Evolutionary conservation across 768 basidiomycete species (phyloP), one percentile per base, ranked within the genome.

Genomic region (Amanita brunnescens): DNA sequence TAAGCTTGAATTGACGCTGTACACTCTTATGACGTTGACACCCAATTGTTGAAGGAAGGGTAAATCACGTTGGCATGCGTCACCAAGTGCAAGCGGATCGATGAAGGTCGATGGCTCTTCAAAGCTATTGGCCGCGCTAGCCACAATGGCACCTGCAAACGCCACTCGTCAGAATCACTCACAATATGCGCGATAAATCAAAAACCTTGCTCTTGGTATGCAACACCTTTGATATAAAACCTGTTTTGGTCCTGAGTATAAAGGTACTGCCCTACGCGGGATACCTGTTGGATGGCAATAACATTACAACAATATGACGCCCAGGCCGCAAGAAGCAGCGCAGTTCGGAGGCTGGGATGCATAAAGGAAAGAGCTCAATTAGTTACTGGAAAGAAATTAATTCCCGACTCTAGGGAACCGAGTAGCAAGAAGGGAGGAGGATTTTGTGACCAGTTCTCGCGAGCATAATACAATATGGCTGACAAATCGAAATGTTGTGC

Each of bases 221-320:
- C 87, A 50, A 91, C 68, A 48, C 89, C 90, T 66, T 89, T 91
- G 69, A 96, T 86, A 68, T 82, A 93, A 69, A 94, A 95, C 48
- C 93, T 70, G 34, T 62, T 81, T 2, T 90, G 89, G 45, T 80
- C 77, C 3, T 76, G 76, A 35, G 77, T 77, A 67, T 92, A 95
- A 38, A 95, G 81, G 64, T 92, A 95, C 60, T 80, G 79, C 30
- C 89, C 91, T 24, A 70, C 62, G 39, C 89, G 77, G 34, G 83
- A 73, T 58, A 96, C 75, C 51, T 77, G 74, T 30, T 80, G 74
- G 39, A 93, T 72, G 52, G 88, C 88, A n/a, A 70, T 62, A n/a
- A 77, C 80, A 32, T 70, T 64, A n/a, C 70, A 65, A n/a, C 80
- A 57, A 45, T 73, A 61, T 39, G 73, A 62, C 16, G 68, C 67